Percentiles rank a stretch among this genome's conserved stretches.
phyloP scores from a whole-genome alignment of 306 rosid genomes.

The Betula pendula region DNA sequence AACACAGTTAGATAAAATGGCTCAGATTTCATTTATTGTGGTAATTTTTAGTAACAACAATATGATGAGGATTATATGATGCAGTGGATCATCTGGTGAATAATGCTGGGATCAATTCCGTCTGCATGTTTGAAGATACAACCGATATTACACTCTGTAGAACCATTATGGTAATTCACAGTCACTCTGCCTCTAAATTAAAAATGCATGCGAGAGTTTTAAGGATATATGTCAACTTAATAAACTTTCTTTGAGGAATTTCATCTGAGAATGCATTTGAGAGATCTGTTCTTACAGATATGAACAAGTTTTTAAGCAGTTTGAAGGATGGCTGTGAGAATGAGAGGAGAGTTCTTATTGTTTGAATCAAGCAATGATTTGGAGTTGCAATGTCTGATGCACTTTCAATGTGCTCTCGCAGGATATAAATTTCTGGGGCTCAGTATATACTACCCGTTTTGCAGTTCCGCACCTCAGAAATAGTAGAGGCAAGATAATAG shows the following conservation, averaged over 20 bases:
- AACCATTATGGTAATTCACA: conserved; percentile 53
- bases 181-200: no score
- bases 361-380: not conserved
- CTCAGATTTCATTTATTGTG: not conserved
- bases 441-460: conserved; percentile 48
- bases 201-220: no score
- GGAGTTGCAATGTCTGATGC: not conserved
- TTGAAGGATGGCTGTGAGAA: not conserved
- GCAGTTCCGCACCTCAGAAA: conserved; percentile 56
- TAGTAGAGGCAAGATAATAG: conserved; percentile 65
- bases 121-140: conserved; percentile 50
- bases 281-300: no score
- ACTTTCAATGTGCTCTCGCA: not conserved
- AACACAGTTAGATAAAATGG: no score
- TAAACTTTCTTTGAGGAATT: no score
- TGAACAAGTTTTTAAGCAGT: no score
- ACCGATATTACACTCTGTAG: conserved; percentile 47
- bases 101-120: conserved; percentile 52
- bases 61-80: not conserved
- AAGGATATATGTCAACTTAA: no score
- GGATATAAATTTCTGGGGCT: conserved; percentile 89
- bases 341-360: not conserved
- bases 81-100: conserved; percentile 85
- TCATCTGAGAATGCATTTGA: no score
- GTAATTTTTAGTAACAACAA: not conserved